Percentiles rank a stretch among this genome's conserved stretches.
phyloP scores from a whole-genome alignment of 2,329 filamentous ascomycete genomes.

The Cadophora sp. region DNA sequence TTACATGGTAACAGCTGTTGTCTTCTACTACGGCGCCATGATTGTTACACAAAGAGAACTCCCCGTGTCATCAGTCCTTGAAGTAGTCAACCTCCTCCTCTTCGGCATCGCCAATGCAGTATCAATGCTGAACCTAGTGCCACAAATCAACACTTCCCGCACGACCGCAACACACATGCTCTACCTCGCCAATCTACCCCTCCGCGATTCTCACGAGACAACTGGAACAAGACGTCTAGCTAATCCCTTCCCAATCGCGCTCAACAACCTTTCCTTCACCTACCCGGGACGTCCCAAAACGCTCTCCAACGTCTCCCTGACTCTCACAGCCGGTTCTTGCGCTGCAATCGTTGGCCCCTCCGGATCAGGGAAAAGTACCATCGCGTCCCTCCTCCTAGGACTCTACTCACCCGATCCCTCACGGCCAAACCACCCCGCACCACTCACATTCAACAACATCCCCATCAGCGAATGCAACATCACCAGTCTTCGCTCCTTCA shows the following conservation, averaged over 20 bases:
- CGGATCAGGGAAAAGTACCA: constrained; percentile 90
- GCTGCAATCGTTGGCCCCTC: constrained; percentile 84
- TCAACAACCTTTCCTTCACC: constrained; percentile 70
- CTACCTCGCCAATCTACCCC: constrained; percentile 67
- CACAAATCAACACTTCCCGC: constrained; percentile 78
- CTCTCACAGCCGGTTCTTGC: constrained; percentile 66
- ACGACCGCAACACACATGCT: constrained; percentile 77
- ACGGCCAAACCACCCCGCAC: constrained; percentile 23
- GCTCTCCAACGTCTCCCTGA: constrained; percentile 70
- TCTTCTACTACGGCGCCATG: constrained; percentile 82
- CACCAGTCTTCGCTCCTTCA: constrained; percentile 61
- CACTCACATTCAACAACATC: constrained; percentile 61
- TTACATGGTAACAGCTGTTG: constrained; percentile 75
- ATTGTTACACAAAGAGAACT: constrained; percentile 61
- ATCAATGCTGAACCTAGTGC: constrained; percentile 74
- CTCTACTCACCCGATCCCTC: constrained; percentile 61
- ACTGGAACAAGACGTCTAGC: constrained; percentile 56
- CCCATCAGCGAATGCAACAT: constrained; percentile 67
- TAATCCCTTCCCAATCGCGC: constrained; percentile 53
- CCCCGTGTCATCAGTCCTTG: constrained; percentile 66
- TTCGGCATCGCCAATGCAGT: constrained; percentile 80
- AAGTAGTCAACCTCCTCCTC: constrained; percentile 83
- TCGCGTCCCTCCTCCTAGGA: constrained; percentile 76
- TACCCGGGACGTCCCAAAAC: constrained; percentile 70
- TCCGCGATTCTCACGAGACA: constrained; percentile 36